These are phyloP conservation scores for Ceratobasidium sp. DNA, from an alignment of 1,284 basidiomycete genomes.

Conservation along the genomic window DNA sequence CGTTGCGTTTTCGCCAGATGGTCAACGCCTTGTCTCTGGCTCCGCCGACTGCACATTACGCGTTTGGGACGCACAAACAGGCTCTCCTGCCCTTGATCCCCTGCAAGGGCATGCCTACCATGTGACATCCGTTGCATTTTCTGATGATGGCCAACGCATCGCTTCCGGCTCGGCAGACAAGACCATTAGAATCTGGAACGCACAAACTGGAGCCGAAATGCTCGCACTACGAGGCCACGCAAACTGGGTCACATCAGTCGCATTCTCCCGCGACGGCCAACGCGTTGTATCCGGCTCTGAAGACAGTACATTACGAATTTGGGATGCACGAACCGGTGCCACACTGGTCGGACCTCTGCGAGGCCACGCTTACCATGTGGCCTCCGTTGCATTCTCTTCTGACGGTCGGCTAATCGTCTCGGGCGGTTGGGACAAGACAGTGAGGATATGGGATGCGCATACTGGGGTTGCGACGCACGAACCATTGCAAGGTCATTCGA, in stretches of 20 bases:
- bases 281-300: constrained; percentile 24
- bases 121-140: neutral
- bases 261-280: constrained; percentile 29
- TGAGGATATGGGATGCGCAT: constrained; percentile 35
- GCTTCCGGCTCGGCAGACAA: neutral
- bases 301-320: constrained; percentile 20
- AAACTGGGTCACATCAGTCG: constrained; percentile 11
- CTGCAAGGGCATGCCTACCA: neutral
- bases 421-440: constrained; percentile 16
- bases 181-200: neutral
- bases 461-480: neutral
- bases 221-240: constrained; percentile 12
- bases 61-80: neutral
- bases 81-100: neutral
- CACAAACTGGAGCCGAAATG: neutral
- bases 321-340: constrained; percentile 18
- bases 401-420: constrained; percentile 17
- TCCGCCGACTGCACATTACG: neutral
- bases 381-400: constrained; percentile 30
- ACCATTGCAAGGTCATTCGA: constrained; percentile 28
- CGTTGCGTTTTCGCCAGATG: neutral
- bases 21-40: neutral
- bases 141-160: neutral
- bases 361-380: constrained; percentile 4
- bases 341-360: neutral